Conservation (phyloP, 2,329 filamentous ascomycete species). For the Tolypocladium inflatum region DNA sequence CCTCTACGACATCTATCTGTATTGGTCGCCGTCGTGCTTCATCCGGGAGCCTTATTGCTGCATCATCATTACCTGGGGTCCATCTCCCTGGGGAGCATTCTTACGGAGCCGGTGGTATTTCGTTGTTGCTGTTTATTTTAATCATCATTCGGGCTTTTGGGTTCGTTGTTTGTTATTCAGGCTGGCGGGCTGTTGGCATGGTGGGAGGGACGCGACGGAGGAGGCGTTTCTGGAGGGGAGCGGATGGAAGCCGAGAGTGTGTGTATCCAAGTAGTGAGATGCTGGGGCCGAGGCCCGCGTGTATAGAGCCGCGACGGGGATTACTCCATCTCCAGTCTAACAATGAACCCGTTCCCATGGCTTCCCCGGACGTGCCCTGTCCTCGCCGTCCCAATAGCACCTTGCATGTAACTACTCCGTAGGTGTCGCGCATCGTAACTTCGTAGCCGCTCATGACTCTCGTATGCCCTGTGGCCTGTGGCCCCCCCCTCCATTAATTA, state of each 20-base stretch:
- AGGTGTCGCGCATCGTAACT: neutral
- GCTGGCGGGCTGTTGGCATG: neutral
- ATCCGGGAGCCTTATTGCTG: neutral
- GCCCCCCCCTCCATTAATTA: neutral
- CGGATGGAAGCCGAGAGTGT: neutral
- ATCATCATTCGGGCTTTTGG: neutral
- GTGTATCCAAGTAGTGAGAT: neutral
- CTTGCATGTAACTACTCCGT: too few species aligned
- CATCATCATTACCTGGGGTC: neutral
- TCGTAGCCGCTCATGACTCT: neutral
- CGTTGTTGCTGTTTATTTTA: neutral
- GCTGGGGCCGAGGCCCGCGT: neutral
- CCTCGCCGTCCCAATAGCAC: neutral
- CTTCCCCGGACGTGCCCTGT: neutral
- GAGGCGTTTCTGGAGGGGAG: neutral
- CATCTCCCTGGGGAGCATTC: neutral
- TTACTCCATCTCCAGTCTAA: neutral
- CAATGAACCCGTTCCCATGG: neutral
- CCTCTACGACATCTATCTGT: neutral
- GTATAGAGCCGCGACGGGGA: neutral
- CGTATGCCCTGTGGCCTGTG: neutral
- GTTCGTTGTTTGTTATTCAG: neutral
- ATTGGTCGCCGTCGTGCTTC: neutral
- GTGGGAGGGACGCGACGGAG: neutral
- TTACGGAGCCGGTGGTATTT: neutral